Conservation (phyloP, 2,329 filamentous ascomycete species). For the Colletotrichum cereale region DNA sequence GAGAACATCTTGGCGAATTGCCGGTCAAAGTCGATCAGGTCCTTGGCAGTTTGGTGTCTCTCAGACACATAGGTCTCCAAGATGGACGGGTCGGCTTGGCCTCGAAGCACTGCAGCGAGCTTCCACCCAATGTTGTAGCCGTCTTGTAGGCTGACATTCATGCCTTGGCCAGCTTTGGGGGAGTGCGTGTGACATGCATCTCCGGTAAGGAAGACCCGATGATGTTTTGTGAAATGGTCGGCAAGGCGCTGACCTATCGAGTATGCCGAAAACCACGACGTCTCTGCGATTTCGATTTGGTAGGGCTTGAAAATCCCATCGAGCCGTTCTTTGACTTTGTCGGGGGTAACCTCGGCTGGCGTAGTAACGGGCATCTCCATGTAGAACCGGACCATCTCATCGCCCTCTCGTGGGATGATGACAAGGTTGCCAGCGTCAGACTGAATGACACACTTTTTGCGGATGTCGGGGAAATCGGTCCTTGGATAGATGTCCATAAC, state of each 20-base stretch:
- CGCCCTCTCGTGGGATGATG: conserved; percentile 76
- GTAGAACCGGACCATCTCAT: conserved; percentile 74
- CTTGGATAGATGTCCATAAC: conserved; percentile 68
- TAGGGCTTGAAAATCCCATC: conserved; percentile 64
- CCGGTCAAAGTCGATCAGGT: conserved; percentile 86
- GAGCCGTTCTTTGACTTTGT: conserved; percentile 67
- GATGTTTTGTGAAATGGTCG: conserved; percentile 74
- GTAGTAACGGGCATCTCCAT: conserved; percentile 71
- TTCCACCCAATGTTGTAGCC: conserved; percentile 96
- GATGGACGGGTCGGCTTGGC: conserved; percentile 79
- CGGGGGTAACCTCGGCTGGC: conserved; percentile 59
- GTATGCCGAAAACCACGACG: conserved; percentile 82
- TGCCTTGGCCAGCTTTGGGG: conserved; percentile 83
- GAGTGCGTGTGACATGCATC: conserved; percentile 83
- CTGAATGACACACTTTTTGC: conserved; percentile 67
- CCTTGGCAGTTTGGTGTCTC: conserved; percentile 86
- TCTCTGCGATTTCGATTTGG: conserved; percentile 71
- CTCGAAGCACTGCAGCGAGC: conserved; percentile 87
- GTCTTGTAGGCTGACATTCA: conserved; percentile 84
- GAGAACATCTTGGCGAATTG: conserved; percentile 93
- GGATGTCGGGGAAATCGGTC: conserved; percentile 73
- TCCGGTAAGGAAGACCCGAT: conserved; percentile 79
- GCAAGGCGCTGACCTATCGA: conserved; percentile 81
- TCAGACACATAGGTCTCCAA: conserved; percentile 89
- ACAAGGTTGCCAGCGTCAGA: conserved; percentile 66